Base-by-base conservation (phyloP, 73 alveolate species). In the Paramecium tetraurelia region DNA sequence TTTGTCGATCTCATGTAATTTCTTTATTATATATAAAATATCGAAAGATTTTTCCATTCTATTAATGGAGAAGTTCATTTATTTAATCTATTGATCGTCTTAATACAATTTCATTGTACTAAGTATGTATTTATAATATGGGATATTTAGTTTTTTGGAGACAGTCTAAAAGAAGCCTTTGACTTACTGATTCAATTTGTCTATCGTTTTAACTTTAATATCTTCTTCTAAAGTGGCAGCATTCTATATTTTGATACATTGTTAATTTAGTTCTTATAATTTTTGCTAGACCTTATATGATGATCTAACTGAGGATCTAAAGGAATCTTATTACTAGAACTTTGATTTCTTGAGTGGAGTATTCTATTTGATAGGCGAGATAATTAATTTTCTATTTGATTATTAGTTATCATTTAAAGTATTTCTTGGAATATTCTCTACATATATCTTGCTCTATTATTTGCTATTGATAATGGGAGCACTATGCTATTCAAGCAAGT, bases 41-140 rank as follows among this genome's bases (percentile, higher is more conserved):
- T 80, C 90, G 24, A 80, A 48, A 5, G 87, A 75, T 12, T 75
- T 75, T 33, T 75, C 87, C 59, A 75, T 38, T 75, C 59, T 75
- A 38, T 41, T 29, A 18, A 75, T 41, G 0, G 87, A 75, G 40
- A 75, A 75, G 9, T 75, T 21, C 38, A 75, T 29, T 20, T 75
- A 36, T 33, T 75, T 63, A 11, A 63, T 27, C 12, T 63, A 63
- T 63, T 63, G 31, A 63, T 63, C 84, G 3, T 63, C 46, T 63
- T 63, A 4, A 27, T 63, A 31, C 14, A 63, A 12, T 63, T 33
- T 63, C 1, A 63, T 27, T 1, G 9, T 11, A 27, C 33, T 20
- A 35, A 36, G 46, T 14, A 80, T 43, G 12, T 80, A 80, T 43
- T 80, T 43, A 24, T 18, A 80, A 48, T 18, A 80, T 11, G 76